Conservation (phyloP, 495 filamentous ascomycete genomes). For the Parmelia sp. region DNA sequence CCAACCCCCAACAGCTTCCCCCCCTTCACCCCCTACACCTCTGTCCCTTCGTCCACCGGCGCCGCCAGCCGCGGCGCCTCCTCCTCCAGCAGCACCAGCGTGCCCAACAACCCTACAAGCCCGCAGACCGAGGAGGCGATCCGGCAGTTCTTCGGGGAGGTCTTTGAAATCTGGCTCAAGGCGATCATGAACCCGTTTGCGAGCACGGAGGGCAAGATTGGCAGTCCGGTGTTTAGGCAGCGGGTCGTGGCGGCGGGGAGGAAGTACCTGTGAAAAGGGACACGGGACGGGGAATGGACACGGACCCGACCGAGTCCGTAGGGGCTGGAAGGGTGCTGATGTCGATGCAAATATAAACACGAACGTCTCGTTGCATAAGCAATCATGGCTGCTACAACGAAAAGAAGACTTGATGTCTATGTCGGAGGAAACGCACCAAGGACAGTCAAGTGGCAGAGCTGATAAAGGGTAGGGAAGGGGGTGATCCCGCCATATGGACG, state of each 20-base stretch:
- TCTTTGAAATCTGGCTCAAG: conserved; percentile 93
- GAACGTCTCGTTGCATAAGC: background rate
- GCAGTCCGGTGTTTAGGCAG: conserved; percentile 73
- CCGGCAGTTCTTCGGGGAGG: conserved; percentile 84
- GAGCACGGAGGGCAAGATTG: conserved; percentile 69
- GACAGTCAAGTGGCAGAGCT: background rate
- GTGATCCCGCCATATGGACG: no score
- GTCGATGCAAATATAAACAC: background rate
- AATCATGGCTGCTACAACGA: background rate
- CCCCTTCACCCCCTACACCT: conserved; percentile 30
- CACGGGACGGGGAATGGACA: no score
- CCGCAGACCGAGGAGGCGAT: conserved; percentile 92
- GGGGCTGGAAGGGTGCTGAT: no score
- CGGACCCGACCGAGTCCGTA: no score
- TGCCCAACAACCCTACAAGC: conserved; percentile 73
- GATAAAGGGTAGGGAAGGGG: background rate
- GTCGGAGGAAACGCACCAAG: background rate
- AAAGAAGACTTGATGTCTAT: background rate
- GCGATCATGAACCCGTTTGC: conserved; percentile 98
- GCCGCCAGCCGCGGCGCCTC: conserved; percentile 13
- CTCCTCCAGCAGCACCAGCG: conserved; percentile 34
- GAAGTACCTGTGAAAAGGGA: conserved; percentile 67
- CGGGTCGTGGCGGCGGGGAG: conserved; percentile 80
- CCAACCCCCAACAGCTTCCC: conserved; percentile 31
- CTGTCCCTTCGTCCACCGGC: conserved; percentile 28